Evolutionary conservation across 108 stramenopile species (phyloP), one percentile per base, ranked within the genome.

Genomic region (Aurantiochytrium sp.): DNA sequence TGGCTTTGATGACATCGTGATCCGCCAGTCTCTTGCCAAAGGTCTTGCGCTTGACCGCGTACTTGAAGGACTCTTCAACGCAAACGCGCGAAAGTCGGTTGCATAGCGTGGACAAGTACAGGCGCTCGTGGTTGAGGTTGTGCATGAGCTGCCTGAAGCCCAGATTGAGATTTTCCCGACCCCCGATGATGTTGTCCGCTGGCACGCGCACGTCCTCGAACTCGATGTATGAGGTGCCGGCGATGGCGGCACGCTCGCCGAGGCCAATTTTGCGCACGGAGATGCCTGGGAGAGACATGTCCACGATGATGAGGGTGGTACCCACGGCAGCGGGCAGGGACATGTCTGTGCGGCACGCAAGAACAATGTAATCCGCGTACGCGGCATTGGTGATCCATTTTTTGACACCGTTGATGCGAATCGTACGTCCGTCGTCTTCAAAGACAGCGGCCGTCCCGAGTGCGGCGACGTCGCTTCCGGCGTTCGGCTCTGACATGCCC

Each of bases 101-200:
- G 28, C 49, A 47, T 6, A 53, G 10, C 43, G 51, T 12, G 6
- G 76, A 12, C 12, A 83, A 16, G 3, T 53, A 47, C 76, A 83
- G 76, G 49, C 76, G 76, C 51, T 83, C 76, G 51, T 83, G 76
- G 51, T 83, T 83, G 19, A 83, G 51, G 51, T 83, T 83, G n/a
- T 47, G 45, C 76, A 83, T 53, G 76, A 83, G 45, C 76, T 83
- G 76, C 1, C 45, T 10, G 4, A 83, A 83, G n/a, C 49, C 76
- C 49, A 19, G 19, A 45, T 53, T 53, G 19, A 53, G 6, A 6
- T 83, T 53, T 12, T 0, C 64, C 64, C 14, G 25, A 12, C 64
- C 64, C 6, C 76, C 76, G 23, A 83, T 83, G 25, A 83, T 12
- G 4, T 23, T 21, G 19, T 53, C 76, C n/a, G 51, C 76, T 12